Base-by-base conservation (phyloP, 352 stramenopile genomes). In the Aphanomyces euteiches region DNA sequence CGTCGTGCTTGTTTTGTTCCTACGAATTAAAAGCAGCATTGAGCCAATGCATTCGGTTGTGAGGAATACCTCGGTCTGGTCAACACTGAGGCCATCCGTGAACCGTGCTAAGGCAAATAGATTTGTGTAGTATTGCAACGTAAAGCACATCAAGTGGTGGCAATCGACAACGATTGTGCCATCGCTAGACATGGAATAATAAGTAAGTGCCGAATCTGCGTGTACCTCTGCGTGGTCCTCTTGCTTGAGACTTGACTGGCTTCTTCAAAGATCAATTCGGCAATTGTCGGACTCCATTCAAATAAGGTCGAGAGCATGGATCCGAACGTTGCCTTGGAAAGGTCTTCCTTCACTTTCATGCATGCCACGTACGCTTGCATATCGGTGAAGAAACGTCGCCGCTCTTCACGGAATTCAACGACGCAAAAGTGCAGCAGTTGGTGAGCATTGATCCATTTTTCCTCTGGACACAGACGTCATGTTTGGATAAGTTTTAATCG, bases 341-440 rank as follows among this genome's bases (percentile, higher is more conserved):
- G 45, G 15, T 60, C 38, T 7, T 61, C 43, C 5, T n/a, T 15
- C 28, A 47, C 13, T 19, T 45, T 47, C 21, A 48, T 61, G n/a
- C 5, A 39, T 7, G 45, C 64, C 13, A 40, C 41, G 17, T 69
- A 56, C 7, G 17, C 43, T 3, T 60, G 47, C 54, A 70, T 47
- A 21, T 61, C 43, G 4, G 17, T 53, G 54, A 54, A 70, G 39
- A 70, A 70, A 17, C 64, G 64, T 4, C 64, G 47, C 10, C 64
- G 45, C 40, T 70, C 64, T 4, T 63, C 64, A 5, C 54, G 64
- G 40, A 70, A 70, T 43, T 70, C 64, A 19, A 70, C n/a, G 8
- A 70, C 64, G 19, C 38, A 47, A 36, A 56, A 70, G 17, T 47
- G 47, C 12, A 70, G 47, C 5, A 70, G 28, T n/a, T 61, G 19